These are phyloP conservation scores for Epithele typhae DNA, from an alignment of 768 basidiomycete species.

Conservation along the genomic window DNA sequence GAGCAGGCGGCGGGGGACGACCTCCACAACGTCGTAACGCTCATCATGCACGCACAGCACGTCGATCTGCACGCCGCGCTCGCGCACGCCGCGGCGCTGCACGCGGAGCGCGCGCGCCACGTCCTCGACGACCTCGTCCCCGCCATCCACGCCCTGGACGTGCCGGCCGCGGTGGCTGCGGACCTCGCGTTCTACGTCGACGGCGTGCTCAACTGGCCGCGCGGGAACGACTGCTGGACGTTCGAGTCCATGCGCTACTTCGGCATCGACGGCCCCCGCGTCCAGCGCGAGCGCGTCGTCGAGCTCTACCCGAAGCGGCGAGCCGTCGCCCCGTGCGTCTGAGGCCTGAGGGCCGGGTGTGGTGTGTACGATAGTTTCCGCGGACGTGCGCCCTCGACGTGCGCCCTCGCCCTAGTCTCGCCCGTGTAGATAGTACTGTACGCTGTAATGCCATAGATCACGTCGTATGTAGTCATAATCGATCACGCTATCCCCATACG, in stretches of 20 bases:
- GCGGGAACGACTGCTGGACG: constrained; percentile 23
- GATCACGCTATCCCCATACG: too few relatives aligned
- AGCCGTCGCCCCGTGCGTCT: neutral
- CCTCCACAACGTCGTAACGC: constrained; percentile 23
- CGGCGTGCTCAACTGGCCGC: constrained; percentile 24
- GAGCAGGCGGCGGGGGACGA: constrained; percentile 25
- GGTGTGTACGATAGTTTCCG: too few relatives aligned
- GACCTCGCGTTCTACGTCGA: constrained; percentile 23
- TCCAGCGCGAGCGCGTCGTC: constrained; percentile 15
- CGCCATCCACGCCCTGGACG: too few relatives aligned
- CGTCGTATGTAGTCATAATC: too few relatives aligned
- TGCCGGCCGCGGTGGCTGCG: constrained; percentile 15
- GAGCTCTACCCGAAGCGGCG: constrained; percentile 4
- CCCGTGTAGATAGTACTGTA: too few relatives aligned
- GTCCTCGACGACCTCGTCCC: neutral
- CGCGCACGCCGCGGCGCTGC: constrained; percentile 15
- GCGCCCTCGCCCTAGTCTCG: too few relatives aligned
- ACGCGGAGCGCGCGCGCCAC: constrained; percentile 22
- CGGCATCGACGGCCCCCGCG: constrained; percentile 21
- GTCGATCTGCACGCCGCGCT: constrained; percentile 15
- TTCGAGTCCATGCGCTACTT: constrained; percentile 28
- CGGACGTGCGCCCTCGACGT: too few relatives aligned
- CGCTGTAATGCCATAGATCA: too few relatives aligned
- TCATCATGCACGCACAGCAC: constrained; percentile 19
- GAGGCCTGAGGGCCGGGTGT: too few relatives aligned